Percentiles rank a stretch among this genome's conserved stretches.
These are phyloP conservation scores for Hemileccinum rubropunctum DNA, from an alignment of 768 basidiomycete genomes.

Conservation along the genomic window DNA sequence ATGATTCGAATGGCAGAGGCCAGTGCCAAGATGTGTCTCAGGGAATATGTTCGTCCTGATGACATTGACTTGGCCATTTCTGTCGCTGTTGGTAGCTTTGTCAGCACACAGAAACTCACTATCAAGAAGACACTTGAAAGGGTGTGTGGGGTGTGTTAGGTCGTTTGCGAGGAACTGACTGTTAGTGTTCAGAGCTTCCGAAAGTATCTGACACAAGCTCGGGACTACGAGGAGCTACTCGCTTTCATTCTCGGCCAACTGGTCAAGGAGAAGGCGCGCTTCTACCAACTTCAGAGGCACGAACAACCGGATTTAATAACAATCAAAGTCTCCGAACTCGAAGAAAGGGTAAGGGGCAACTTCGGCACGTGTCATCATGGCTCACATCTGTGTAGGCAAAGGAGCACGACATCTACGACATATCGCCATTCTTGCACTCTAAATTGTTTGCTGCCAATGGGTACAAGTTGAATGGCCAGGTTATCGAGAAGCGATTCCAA, in stretches of 20 bases:
- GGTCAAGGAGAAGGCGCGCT: conserved; percentile 88
- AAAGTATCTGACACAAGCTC: conserved; percentile 94
- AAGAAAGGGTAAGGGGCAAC: conserved; percentile 66
- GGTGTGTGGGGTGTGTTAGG: conserved; percentile 38
- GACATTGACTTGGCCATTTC: conserved; percentile 98
- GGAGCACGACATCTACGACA: conserved; percentile 95
- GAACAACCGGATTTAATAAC: conserved; percentile 75
- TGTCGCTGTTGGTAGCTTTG: conserved; percentile 92
- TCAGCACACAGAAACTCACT: conserved; percentile 95
- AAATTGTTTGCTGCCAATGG: conserved; percentile 87
- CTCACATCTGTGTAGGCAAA: conserved; percentile 62
- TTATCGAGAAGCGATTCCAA: conserved; percentile 75
- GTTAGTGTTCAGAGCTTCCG: conserved; percentile 72
- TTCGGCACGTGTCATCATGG: background rate
- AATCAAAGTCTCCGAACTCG: conserved; percentile 78
- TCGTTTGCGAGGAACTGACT: conserved; percentile 9
- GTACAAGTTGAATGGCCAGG: conserved; percentile 64
- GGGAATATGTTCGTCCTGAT: conserved; percentile 93
- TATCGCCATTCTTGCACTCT: conserved; percentile 79
- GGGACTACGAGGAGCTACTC: conserved; percentile 93
- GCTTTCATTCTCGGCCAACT: conserved; percentile 92
- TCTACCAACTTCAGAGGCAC: conserved; percentile 73
- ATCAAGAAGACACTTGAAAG: conserved; percentile 98
- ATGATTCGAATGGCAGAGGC: conserved; percentile 99
- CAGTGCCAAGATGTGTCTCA: conserved; percentile 95